Base-by-base conservation (phyloP, 768 basidiomycete species). In the Termitomyces sp. region DNA sequence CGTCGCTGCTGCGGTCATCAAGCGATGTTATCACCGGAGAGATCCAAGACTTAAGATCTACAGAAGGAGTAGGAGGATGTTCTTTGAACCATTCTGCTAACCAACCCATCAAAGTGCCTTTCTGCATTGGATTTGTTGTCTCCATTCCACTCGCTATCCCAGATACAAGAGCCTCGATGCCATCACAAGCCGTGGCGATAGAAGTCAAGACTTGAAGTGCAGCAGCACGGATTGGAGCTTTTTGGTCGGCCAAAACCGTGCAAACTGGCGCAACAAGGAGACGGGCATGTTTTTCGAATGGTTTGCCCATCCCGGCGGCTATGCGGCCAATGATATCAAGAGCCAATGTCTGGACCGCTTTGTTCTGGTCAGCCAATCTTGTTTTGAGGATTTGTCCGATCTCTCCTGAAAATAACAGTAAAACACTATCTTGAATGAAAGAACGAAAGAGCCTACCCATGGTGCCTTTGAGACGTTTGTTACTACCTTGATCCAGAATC, bases 261-360 rank as follows among this genome's bases (percentile, higher is more conserved):
- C 88, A 86, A 25, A 98, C 80, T 0, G 95, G 87, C 0, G 85
- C 73, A 9, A 85, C 83, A 67, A 95, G 90, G 59, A 93, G 78
- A 37, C 89, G 87, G 2, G 84, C 81, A 68, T 96, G 83, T 72
- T 92, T 96, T 68, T 98, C 96, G 69, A 99, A 98, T 2, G 92
- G 85, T 70, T 90, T 94, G 46, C 94, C 95, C 94, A 99, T 98
- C 2, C 94, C 96, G 2, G 82, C 85, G 7, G 97, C 94, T 64
- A 98, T 87, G 37, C 93, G 90, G 40, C 88, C 83, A 57, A 98
- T 87, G 59, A 96, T 89, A 69, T 96, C 94, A 25, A 99, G 83
- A 29, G 96, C 91, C 50, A 97, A 81, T 14, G 81, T 78, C 73
- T 98, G 97, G 38, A 98, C 96, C 9, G 91, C 86, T 70, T 98